Evolutionary conservation across 805 yeast species (phyloP).

Genomic region (Phaffomyces opuntiae): DNA sequence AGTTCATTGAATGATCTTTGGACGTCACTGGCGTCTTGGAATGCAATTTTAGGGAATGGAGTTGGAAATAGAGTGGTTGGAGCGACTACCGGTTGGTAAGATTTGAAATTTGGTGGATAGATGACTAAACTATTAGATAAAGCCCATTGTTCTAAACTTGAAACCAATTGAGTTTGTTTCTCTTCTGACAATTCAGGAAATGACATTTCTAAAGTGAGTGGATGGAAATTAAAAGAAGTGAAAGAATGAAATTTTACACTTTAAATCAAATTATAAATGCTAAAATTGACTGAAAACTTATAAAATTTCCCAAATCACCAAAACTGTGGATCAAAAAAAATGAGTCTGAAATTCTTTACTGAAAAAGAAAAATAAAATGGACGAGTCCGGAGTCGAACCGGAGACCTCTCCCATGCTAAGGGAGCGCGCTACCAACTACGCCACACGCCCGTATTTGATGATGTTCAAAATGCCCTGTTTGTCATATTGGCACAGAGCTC

Average conservation of each 20-base stretch:
- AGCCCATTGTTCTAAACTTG: constrained; percentile 64
- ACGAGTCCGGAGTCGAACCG: constrained; percentile 75
- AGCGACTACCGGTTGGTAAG: constrained; percentile 48
- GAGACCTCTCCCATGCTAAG: constrained; percentile 77
- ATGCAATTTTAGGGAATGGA: constrained; percentile 67
- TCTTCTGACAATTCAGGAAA: constrained; percentile 25
- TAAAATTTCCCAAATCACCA: neutral
- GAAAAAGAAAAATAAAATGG: constrained; percentile 39
- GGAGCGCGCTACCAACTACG: constrained; percentile 81
- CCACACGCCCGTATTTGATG: constrained; percentile 52
- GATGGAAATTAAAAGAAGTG: neutral
- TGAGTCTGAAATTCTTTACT: too few species aligned
- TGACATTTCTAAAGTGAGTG: constrained; percentile 2
- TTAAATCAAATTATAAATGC: too few species aligned
- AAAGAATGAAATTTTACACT: too few species aligned
- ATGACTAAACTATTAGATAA: constrained; percentile 76
- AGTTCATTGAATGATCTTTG: constrained; percentile 67
- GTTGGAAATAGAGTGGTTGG: constrained; percentile 92
- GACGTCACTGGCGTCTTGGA: constrained; percentile 56
- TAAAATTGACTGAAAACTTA: too few species aligned
- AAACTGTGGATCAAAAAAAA: constrained; percentile 1
- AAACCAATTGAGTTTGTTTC: constrained; percentile 28
- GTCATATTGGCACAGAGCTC: neutral
- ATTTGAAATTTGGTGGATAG: constrained; percentile 55
- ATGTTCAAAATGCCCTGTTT: neutral